Percentiles rank a stretch among this genome's conserved stretches.
Conservation (phyloP, 805 yeast species). For the Huiozyma naganishii region DNA sequence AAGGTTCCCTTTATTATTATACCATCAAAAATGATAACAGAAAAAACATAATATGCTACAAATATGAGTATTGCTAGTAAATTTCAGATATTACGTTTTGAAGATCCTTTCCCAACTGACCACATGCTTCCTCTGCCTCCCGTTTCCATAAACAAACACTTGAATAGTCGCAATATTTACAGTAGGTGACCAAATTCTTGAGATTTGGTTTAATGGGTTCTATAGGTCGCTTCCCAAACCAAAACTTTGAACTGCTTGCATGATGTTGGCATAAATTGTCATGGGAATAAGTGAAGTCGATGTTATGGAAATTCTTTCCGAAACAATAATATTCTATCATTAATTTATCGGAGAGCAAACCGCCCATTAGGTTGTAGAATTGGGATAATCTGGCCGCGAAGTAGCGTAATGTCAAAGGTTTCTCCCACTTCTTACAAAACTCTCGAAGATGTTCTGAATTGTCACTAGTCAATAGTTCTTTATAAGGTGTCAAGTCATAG, state of each 20-base stretch:
- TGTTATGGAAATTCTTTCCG: constrained; percentile 33
- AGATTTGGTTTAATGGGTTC: constrained; percentile 29
- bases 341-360: constrained; percentile 29
- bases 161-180: constrained; percentile 46
- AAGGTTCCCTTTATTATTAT: no score
- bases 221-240: constrained; percentile 52
- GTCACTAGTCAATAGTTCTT: constrained; percentile 12
- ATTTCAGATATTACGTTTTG: neutral
- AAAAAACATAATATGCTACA: neutral
- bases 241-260: constrained; percentile 33
- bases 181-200: constrained; percentile 31
- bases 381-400: constrained; percentile 48
- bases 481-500: constrained; percentile 13
- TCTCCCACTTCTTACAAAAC: constrained; percentile 37
- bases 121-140: constrained; percentile 11
- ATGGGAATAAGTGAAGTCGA: constrained; percentile 31
- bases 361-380: constrained; percentile 18
- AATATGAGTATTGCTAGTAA: neutral
- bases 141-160: constrained; percentile 33
- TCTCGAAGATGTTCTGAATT: constrained; percentile 9
- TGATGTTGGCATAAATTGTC: constrained; percentile 24
- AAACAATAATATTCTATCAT: constrained; percentile 46
- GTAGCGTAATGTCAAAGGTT: constrained; percentile 45
- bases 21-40: no score
- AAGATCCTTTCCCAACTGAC: constrained; percentile 6